Base-by-base conservation (phyloP, 2,329 filamentous ascomycete genomes). In the Berkeleyomyces rouxiae region DNA sequence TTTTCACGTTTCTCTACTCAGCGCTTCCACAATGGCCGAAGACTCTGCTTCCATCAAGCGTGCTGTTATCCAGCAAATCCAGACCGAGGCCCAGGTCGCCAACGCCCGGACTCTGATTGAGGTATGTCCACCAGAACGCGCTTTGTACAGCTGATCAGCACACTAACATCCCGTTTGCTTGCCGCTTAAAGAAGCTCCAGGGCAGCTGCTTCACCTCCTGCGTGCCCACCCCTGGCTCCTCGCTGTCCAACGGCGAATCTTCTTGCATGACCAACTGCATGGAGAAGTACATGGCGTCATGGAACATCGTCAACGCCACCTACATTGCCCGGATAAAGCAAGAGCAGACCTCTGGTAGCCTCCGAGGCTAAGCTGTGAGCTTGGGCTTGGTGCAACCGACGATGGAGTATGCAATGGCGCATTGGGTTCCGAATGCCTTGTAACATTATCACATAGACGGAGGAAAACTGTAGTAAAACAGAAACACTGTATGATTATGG, bases 231-330 rank as follows among this genome's bases (percentile, higher is more conserved):
- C 85, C 88, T 61, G 84, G 86, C 64, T 72, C 78, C 59, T 83
- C 82, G 61, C 75, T 91, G 63, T 85, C 84, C 59, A 81, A 79
- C 73, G 74, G 79, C 73, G 88, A 92, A 72, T 78, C 83, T 70
- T 78, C 80, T 31, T 92, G 88, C 76, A 79, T 88, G 70, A 87
- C 81, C 23, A 78, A 80, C 65, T 92, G 88, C 77, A 88, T 90
- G 82, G 87, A 91, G 69, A 91, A 91, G 74, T 92, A 91, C 78
- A 88, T 91, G 78, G 76, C 79, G 40, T 81, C 86, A 9, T 92
- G 88, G 88, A 90, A 90, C 75, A 76, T 80, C 66, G 84, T 88
- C 70, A 87, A 84, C 75, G 73, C 78, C 58, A 78, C 84, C 47
- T 90, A 89, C 72, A 81, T 89, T 69, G 73, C 74, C 66, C 79